Evolutionary conservation across 2,329 filamentous ascomycete species (phyloP), one percentile per base, ranked within the genome.

Genomic region (Aspergillus fischeri): DNA sequence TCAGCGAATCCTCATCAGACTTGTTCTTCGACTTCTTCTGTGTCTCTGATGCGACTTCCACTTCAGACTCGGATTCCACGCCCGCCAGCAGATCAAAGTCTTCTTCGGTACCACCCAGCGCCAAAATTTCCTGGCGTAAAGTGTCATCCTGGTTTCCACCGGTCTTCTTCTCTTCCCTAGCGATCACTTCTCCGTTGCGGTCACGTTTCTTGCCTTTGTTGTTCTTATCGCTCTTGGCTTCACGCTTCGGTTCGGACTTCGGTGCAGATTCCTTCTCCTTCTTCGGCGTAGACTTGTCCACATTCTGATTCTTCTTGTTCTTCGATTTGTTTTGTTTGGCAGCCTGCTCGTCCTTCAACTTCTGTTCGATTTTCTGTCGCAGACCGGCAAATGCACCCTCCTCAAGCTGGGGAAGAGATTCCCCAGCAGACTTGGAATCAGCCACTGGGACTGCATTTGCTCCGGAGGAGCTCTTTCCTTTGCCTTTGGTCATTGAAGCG

Each of bases 21-120:
- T 65, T 66, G 49, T 57, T 58, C 52, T 65, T 70, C 2, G 65
- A 61, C 32, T 68, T 68, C 54, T 62, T 61, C 1, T 65, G 38
- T 32, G 57, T 44, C 49, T 65, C 58, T n/a, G 52, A 56, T 28
- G 53, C 60, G 49, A 65, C 74, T 63, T 80, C 78, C 14, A 78
- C 66, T 62, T 81, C 78, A 14, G 76, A 78, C 48, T 77, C 78
- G 0, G 78, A 80, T 48, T 75, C 71, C 21, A 75, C 68, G 53
- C 69, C 75, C 24, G 72, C 77, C 57, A 81, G 64, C 25, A 81
- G 65, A 49, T 79, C 74, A 55, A 79, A 67, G 60, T 81, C 78
- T 52, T 81, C 79, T 61, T 79, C 71, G n/a, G 75, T 79, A 50
- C 79, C 79, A 32, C 79, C 79, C 53, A 81, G 72, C 4, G 73